Evolutionary conservation across 352 stramenopile species (phyloP), one percentile per base, ranked within the genome.

Genomic region (Blastocystis sp.): DNA sequence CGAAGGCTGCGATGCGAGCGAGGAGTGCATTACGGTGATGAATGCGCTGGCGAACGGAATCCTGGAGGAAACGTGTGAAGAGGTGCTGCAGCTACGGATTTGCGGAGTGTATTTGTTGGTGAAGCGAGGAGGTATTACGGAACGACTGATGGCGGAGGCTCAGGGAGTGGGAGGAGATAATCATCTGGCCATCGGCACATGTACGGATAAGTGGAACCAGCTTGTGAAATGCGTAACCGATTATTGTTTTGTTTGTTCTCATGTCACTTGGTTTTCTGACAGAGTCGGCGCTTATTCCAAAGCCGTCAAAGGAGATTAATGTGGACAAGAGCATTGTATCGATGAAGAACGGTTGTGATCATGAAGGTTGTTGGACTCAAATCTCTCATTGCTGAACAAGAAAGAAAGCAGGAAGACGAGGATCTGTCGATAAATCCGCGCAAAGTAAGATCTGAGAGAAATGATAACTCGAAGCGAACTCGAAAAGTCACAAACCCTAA

Each of bases 191-290:
- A 59, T 78, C 21, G 4, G 9, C 11, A 40, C 56, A 16, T 78
- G 67, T 61, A 24, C 27, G 4, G 42, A 9, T 0, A 59, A 56
- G 40, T 78, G 67, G 67, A 78, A 78, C 29, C 7, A 27, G 16
- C 51, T 78, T 18, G 49, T 78, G 27, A 56, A 59, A 16, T 38
- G 18, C 14, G 56, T 59, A 59, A 18, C 16, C 4, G 6, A 27
- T 32, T 63, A 27, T 78, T 51, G 27, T 61, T 16, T 57, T 78
- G n/a, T 78, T 78, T 86, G 42, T 81, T 36, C 42, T 88, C 29
- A 94, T 94, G 91, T 94, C 91, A 86, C 89, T 94, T 7, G 92
- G 92, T 64, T 94, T 94, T 88, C 88, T 94, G 18, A 94, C 92
- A 3, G 91, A 94, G 89, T 93, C 90, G 79, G 92, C 92, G 76